Evolutionary conservation across 805 yeast species (phyloP), one percentile per base, ranked within the genome.

Genomic region (Debaryomyces tyrocola): DNA sequence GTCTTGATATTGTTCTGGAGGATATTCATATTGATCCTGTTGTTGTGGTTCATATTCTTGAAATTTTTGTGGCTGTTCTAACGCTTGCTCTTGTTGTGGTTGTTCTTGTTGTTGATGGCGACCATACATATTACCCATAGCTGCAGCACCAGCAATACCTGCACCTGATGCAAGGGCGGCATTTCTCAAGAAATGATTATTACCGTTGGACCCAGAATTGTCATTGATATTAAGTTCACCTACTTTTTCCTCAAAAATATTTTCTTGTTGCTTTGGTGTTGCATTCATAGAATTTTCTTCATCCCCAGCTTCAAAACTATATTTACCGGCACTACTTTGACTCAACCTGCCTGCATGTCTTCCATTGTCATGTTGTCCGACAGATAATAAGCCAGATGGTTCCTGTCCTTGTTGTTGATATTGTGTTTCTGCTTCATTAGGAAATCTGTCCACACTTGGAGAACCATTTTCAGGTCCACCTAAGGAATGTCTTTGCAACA

Each of bases 271-370:
- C 37, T 55, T 53, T 21, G 74, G 72, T 6, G 71, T 59, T 14
- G 64, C 53, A 4, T 59, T 52, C 18, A 69, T 58, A 15, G 68
- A 59, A 18, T 57, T 56, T 31, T 58, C 54, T 37, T 71, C 76
- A 41, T 71, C 76, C 33, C 75, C 76, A 29, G 64, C 60, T 50
- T 69, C 76, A 50, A 71, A 71, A 47, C 75, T 69, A 54, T 69
- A 69, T 46, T 58, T 64, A 6, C 58, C 53, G 10, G 49, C 41
- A 41, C 52, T 51, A 37, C 54, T 54, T 35, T 57, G 61, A 33
- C 58, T 56, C 17, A 58, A 55, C 42, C 56, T 45, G 6, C 49
- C 45, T 21, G 21, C 34, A 45, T n/a, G 48, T 43, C 29, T 50
- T 48, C 14, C 44, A 35, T 12, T 43, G 37, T 27, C 18, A 36